phyloP scores from a whole-genome alignment of 148 eudicot genomes.

The Fagopyrum homotropicum region DNA sequence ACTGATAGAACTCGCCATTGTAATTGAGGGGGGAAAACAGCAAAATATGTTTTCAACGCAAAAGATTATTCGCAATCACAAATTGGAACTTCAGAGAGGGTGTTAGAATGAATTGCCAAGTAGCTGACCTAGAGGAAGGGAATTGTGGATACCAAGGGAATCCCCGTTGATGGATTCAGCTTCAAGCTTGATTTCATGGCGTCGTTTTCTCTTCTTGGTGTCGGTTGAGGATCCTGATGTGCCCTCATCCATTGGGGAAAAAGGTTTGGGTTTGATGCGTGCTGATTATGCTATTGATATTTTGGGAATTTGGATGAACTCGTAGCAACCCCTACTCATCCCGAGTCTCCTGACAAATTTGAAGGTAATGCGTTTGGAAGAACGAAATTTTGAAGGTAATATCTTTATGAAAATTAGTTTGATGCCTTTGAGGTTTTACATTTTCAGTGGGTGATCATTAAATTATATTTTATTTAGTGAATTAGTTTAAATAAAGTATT shows the following conservation, averaged over 20 bases:
- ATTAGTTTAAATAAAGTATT: too few relatives aligned
- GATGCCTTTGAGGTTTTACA: too few relatives aligned
- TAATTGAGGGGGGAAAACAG: background rate
- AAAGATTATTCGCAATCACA: background rate
- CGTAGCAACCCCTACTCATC: background rate
- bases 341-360: background rate
- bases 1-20: background rate
- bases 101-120: background rate
- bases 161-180: background rate
- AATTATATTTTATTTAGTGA: too few relatives aligned
- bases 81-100: background rate
- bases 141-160: background rate
- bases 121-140: background rate
- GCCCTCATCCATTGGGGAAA: background rate
- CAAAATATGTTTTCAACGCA: background rate
- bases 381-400: too few relatives aligned
- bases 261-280: background rate
- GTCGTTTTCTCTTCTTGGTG: slow-evolving; percentile 15
- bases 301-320: background rate
- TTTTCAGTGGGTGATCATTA: too few relatives aligned
- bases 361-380: background rate
- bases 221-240: slow-evolving; percentile 7
- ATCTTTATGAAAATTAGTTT: too few relatives aligned
- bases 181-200: background rate
- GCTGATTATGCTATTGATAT: background rate